Base-by-base conservation (phyloP, 805 yeast species). In the Brettanomyces bruxellensis region DNA sequence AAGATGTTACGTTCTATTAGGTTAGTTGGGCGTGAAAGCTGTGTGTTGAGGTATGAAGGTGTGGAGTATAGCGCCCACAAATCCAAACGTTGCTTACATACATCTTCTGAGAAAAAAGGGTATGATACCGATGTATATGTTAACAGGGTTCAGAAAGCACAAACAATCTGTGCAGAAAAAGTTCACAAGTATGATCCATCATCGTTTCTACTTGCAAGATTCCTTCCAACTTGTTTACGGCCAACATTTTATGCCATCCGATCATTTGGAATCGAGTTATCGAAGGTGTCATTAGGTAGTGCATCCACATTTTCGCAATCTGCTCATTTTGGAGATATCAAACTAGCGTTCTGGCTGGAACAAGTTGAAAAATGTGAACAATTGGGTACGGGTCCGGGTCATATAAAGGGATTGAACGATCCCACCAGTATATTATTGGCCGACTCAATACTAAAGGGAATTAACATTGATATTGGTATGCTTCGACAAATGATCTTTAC, bases 271-370 rank as follows among this genome's bases (percentile, higher is more conserved):
- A 58, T 83, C 36, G 91, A 85, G 54, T 68, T 82, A 36, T 49
- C 60, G 2, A 62, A 58, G 41, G 46, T 62, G 3, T 60, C 66
- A 51, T 43, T 50, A 9, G 60, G 66, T 12, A 66, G 47, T 41
- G 52, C 41, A 58, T 63, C 49, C 48, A 4, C 40, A 11, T 5
- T 8, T 14, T 57, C 46, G 4, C 53, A 55, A 47, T 66, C 51
- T 42, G 53, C 38, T 48, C 70, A 40, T 34, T 70, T 59, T 70
- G 73, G 34, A 42, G 73, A 72, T 61, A 47, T 85, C 57, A 79
- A 84, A 55, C 77, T 84, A 59, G 79, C 80, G 53, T 84, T 83
- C 60, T 87, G 95, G 95, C 71, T 78, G 49, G 84, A 83, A 44
- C 68, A 75, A 48, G 48, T 86, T 5, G 68, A 71, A 36, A 70